Evolutionary conservation across 495 filamentous ascomycete species (phyloP).

Genomic region (Aspergillus coremiiformis): DNA sequence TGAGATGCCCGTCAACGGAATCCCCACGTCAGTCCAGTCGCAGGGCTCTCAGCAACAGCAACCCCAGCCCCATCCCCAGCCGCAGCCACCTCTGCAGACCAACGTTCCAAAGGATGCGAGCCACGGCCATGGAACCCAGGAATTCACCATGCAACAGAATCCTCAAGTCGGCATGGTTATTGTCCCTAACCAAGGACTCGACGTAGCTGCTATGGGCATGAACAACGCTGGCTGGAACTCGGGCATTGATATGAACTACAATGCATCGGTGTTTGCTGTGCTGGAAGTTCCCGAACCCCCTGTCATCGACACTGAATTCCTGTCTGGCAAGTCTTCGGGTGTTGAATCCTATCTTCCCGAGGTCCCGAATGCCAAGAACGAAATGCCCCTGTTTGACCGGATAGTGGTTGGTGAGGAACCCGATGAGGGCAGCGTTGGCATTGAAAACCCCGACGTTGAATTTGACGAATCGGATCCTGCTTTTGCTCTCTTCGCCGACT

Average conservation of each 20-base stretch:
- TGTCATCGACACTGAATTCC: slow-evolving; percentile 48
- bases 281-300: slow-evolving; percentile 65
- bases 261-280: slow-evolving; percentile 75
- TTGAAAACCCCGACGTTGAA: slow-evolving; percentile 40
- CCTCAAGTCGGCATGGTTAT: slow-evolving; percentile 62
- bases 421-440: slow-evolving; percentile 22
- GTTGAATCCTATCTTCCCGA: slow-evolving; percentile 28
- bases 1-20: slow-evolving; percentile 51
- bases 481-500: slow-evolving; percentile 51
- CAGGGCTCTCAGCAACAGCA: slow-evolving; percentile 25
- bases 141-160: slow-evolving; percentile 52
- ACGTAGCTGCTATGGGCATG: slow-evolving; percentile 55
- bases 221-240: slow-evolving; percentile 47
- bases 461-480: slow-evolving; percentile 55
- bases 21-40: slow-evolving; percentile 28
- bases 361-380: slow-evolving; percentile 37
- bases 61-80: slow-evolving; percentile 29
- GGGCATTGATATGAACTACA: slow-evolving; percentile 48
- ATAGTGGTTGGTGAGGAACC: slow-evolving; percentile 27
- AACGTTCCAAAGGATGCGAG: slow-evolving; percentile 54
- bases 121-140: slow-evolving; percentile 44
- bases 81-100: slow-evolving; percentile 27
- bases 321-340: slow-evolving; percentile 60
- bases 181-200: slow-evolving; percentile 66
- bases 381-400: slow-evolving; percentile 42